Percentiles rank a stretch among this genome's conserved stretches.
These are phyloP conservation scores for Exophiala dermatitidis DNA, from an alignment of 2,329 filamentous ascomycete species.

Conservation along the genomic window DNA sequence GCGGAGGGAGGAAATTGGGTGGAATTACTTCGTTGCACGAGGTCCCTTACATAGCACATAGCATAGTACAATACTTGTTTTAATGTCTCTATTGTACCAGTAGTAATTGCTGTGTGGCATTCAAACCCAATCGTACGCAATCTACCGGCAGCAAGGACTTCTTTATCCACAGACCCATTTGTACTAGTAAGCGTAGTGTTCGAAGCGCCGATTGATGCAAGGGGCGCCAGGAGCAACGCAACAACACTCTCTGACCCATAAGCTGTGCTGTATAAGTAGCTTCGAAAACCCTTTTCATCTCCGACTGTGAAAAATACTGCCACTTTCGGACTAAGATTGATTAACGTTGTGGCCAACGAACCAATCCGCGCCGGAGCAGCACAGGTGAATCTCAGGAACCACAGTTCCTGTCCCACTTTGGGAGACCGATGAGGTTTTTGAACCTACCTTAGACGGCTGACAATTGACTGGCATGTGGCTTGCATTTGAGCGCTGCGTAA, in stretches of 20 bases:
- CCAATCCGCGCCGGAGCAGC: constrained; percentile 12
- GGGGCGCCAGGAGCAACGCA: not conserved
- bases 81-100: no score
- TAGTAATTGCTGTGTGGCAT: no score
- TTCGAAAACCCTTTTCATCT: not conserved
- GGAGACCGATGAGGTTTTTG: not conserved
- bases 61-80: no score
- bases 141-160: no score
- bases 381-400: constrained; percentile 19
- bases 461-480: constrained; percentile 5
- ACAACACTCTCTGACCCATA: no score
- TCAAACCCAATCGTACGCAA: no score
- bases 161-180: no score
- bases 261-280: not conserved
- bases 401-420: constrained; percentile 9
- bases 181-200: no score
- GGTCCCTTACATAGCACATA: no score
- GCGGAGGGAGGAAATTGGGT: not conserved
- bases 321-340: constrained; percentile 11
- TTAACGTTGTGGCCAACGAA: not conserved
- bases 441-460: not conserved
- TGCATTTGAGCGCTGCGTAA: not conserved
- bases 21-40: no score
- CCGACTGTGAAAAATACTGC: not conserved
- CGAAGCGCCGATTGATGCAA: constrained; percentile 2